Percentiles rank a stretch among this genome's conserved stretches.
phyloP scores from a whole-genome alignment of 805 yeast species.

The Myxozyma lipomycoides region DNA sequence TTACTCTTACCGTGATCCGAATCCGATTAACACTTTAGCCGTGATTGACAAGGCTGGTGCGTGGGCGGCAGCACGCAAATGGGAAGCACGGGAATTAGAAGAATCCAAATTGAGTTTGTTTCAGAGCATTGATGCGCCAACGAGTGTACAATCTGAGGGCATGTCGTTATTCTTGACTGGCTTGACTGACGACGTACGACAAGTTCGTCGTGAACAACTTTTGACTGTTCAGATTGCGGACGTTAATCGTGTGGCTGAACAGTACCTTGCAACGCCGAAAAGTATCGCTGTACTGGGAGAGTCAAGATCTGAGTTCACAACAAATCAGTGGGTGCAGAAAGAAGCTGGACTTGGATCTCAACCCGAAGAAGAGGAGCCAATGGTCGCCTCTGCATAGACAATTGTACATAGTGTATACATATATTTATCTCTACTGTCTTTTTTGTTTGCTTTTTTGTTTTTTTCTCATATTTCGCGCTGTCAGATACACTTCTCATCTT shows the following conservation, averaged over 20 bases:
- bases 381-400: not conserved
- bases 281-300: constrained; percentile 17
- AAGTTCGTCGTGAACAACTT: constrained; percentile 69
- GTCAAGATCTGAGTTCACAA: not conserved
- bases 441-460: not conserved
- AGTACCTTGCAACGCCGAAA: constrained; percentile 47
- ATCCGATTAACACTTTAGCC: constrained; percentile 63
- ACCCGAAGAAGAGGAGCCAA: not conserved
- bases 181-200: constrained; percentile 73
- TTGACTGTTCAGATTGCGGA: constrained; percentile 63
- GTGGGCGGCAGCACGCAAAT: constrained; percentile 47
- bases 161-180: constrained; percentile 60
- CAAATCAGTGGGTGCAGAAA: not conserved
- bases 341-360: not conserved
- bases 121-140: constrained; percentile 89
- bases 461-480: not conserved
- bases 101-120: constrained; percentile 89
- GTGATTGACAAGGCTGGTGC: constrained; percentile 54
- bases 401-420: not conserved
- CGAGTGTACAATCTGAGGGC: constrained; percentile 76
- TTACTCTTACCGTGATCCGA: constrained; percentile 93
- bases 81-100: constrained; percentile 65
- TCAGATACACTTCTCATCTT: not conserved
- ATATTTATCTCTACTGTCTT: too few relatives aligned
- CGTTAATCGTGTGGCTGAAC: constrained; percentile 60